phyloP scores from a whole-genome alignment of 2,329 filamentous ascomycete genomes.

The Thermoascus crustaceus region DNA sequence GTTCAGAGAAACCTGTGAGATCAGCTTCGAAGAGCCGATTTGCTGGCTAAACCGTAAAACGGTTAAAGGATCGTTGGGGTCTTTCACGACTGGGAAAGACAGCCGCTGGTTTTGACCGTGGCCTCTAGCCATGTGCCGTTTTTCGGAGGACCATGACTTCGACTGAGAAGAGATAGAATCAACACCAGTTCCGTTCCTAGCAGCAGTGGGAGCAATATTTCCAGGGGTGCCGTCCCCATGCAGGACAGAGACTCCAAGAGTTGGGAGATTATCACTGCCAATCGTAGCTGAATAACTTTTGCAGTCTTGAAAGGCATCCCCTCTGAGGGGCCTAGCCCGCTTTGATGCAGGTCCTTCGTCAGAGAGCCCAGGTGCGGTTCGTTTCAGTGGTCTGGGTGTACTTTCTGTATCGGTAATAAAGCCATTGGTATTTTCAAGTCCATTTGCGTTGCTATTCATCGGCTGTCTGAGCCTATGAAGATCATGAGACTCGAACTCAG shows the following conservation, averaged over 20 bases:
- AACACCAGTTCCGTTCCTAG: slow-evolving; percentile 5
- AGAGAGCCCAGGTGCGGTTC: no score
- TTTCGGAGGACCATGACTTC: slow-evolving; percentile 19
- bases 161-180: slow-evolving; percentile 12
- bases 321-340: no score
- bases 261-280: slow-evolving; percentile 3
- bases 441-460: no score
- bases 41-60: slow-evolving; percentile 59
- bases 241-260: no score
- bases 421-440: no score
- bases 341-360: no score
- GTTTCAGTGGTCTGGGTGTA: no score
- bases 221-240: no score
- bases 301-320: not conserved
- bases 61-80: slow-evolving; percentile 58
- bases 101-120: slow-evolving; percentile 40
- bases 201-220: slow-evolving; percentile 4
- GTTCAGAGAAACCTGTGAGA: slow-evolving; percentile 12
- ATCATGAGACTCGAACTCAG: no score
- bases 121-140: slow-evolving; percentile 20
- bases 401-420: no score
- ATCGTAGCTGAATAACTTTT: not conserved
- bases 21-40: slow-evolving; percentile 46
- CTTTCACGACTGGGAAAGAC: slow-evolving; percentile 68
- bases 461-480: no score